Evolutionary conservation across 1,139 yeast species (phyloP), one percentile per base, ranked within the genome.

Genomic region (Debaryomyces psychrophilus): DNA sequence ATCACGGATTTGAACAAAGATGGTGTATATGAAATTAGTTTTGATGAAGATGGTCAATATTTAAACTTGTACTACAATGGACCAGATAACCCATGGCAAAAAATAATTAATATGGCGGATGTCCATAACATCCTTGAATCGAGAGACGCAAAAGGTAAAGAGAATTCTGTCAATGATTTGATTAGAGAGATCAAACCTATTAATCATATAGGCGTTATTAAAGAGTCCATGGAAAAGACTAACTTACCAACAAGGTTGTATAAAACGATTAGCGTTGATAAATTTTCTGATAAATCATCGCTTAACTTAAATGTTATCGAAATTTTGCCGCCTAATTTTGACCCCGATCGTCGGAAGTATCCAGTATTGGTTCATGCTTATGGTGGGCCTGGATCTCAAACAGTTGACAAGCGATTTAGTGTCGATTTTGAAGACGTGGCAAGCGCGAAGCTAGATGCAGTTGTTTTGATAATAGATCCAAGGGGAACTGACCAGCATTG

Each of bases 331-430:
- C 79, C 83, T 0, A 72, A 77, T 49, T 87, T 90, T 59, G 73
- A 85, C 54, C 74, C 82, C 2, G 55, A 60, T 3, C 44, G 46
- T 3, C 70, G 67, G 47, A 81, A 85, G 59, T 85, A 92, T 61
- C 97, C 98, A 0, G 64, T 93, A 3, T 66, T 93, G 47, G 96
- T 92, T 22, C 83, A 83, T 55, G 89, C 85, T 4, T 93, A 93
- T 62, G 98, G 96, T 3, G 99, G 98, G 0, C 99, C 99, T 0
- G 97, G 96, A 0, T 86, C 96, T 1, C 93, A 87, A 60, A 77
- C 81, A 27, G 86, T 86, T 4, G 76, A 70, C 38, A 78, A 85
- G 46, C 60, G 70, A 34, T 85, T 77, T 54, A 60, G 64, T 1
- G 66, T 85, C 37, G 87, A 81, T 31, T 89, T 89, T 62, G 87